phyloP scores from a whole-genome alignment of 495 filamentous ascomycete species.

The Lepraria neglecta region DNA sequence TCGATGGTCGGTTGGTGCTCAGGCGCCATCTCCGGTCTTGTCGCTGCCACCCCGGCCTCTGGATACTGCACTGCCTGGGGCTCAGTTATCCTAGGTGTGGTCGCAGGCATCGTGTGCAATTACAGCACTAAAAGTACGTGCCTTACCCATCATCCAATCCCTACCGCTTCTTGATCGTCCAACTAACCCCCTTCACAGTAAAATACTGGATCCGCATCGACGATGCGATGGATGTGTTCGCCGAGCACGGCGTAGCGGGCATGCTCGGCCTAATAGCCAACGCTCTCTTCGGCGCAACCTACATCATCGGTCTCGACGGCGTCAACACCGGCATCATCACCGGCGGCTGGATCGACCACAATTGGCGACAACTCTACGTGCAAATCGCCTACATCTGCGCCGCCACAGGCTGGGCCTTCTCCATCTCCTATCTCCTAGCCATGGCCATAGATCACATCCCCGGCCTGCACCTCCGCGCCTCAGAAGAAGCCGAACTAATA shows the following conservation, averaged over 20 bases:
- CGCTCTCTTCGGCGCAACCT: slow-evolving; percentile 77
- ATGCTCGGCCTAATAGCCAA: slow-evolving; percentile 92
- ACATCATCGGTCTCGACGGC: slow-evolving; percentile 89
- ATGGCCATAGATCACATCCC: slow-evolving; percentile 80
- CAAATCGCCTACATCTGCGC: slow-evolving; percentile 88
- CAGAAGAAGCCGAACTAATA: slow-evolving; percentile 91
- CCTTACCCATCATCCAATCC: slow-evolving; percentile 31
- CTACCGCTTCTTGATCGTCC: slow-evolving; percentile 30
- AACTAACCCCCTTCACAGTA: slow-evolving; percentile 48
- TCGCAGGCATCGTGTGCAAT: slow-evolving; percentile 82
- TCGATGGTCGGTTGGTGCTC: slow-evolving; percentile 99
- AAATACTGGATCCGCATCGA: slow-evolving; percentile 95
- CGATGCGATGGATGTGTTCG: slow-evolving; percentile 96
- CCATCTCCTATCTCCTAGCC: slow-evolving; percentile 77
- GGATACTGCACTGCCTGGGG: slow-evolving; percentile 88
- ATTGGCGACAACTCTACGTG: slow-evolving; percentile 84
- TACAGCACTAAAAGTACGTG: slow-evolving; percentile 76
- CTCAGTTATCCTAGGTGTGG: slow-evolving; percentile 75
- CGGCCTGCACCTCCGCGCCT: slow-evolving; percentile 84
- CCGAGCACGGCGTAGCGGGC: slow-evolving; percentile 92
- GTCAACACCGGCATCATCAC: slow-evolving; percentile 68
- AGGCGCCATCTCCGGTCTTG: slow-evolving; percentile 81
- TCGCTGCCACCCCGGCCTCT: slow-evolving; percentile 84
- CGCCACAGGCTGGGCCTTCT: slow-evolving; percentile 67
- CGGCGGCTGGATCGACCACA: slow-evolving; percentile 83